Conservation (phyloP, 768 basidiomycete species). For the Mrakia frigida region DNA sequence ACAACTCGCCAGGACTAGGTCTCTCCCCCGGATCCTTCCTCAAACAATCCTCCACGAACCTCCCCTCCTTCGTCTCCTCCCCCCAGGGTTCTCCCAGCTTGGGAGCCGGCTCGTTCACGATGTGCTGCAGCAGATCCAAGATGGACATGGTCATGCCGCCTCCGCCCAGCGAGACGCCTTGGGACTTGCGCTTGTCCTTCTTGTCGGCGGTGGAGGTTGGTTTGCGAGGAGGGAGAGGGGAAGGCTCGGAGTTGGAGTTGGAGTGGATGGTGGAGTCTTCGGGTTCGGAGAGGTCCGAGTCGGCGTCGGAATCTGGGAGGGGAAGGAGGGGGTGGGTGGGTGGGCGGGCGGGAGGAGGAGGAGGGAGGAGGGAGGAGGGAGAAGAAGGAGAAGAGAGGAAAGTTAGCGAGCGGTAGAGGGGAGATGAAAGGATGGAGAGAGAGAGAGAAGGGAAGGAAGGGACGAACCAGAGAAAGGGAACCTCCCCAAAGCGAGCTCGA, state of each 20-base stretch:
- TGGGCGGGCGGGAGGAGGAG: too few species aligned
- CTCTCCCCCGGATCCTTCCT: constrained; percentile 80
- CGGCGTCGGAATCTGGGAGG: constrained; percentile 25
- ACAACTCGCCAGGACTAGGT: constrained; percentile 78
- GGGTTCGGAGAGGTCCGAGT: constrained; percentile 22
- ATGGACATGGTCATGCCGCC: constrained; percentile 98
- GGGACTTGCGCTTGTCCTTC: constrained; percentile 80
- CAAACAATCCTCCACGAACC: constrained; percentile 84
- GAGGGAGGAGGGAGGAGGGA: background rate
- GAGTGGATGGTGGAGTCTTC: constrained; percentile 20
- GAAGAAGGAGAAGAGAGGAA: background rate
- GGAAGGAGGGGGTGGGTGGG: too few species aligned
- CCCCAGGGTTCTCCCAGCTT: constrained; percentile 48
- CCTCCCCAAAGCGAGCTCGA: constrained; percentile 91
- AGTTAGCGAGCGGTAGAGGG: background rate
- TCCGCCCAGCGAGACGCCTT: constrained; percentile 87
- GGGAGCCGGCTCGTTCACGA: constrained; percentile 97
- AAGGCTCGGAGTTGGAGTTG: background rate
- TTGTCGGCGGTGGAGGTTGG: constrained; percentile 42
- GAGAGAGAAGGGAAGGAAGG: background rate
- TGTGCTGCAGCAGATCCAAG: constrained; percentile 90
- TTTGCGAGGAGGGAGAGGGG: background rate
- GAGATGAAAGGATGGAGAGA: background rate
- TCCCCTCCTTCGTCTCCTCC: constrained; percentile 57
- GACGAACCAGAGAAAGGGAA: constrained; percentile 74